phyloP scores from a whole-genome alignment of 2,329 filamentous ascomycete species.

The Niveomyces coronatus region DNA sequence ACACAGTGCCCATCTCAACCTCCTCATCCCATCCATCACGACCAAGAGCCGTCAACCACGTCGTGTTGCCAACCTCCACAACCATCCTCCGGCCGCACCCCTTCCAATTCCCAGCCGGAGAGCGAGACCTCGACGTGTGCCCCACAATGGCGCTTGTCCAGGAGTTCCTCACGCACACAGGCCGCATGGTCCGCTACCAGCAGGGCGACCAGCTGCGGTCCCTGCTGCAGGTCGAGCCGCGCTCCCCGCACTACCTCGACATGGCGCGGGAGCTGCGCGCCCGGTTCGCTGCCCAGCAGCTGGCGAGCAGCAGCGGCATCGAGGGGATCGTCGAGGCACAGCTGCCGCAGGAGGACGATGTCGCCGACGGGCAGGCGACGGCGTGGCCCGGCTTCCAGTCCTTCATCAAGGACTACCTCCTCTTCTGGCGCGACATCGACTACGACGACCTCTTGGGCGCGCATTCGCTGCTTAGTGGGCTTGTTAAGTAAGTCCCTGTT shows the following conservation, averaged over 20 bases:
- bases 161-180: conserved; percentile 58
- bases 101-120: neutral
- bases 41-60: too few species aligned
- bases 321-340: conserved; percentile 52
- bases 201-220: conserved; percentile 56
- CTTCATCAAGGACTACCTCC: conserved; percentile 73
- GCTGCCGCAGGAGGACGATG: conserved; percentile 55
- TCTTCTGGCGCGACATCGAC: conserved; percentile 72
- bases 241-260: conserved; percentile 55
- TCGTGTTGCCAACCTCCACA: neutral
- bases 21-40: too few species aligned
- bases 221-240: conserved; percentile 67
- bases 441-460: conserved; percentile 64
- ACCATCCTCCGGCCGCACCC: neutral
- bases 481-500: conserved; percentile 56
- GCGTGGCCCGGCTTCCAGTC: conserved; percentile 67
- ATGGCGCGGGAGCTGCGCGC: conserved; percentile 58
- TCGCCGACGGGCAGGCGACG: conserved; percentile 51
- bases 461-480: conserved; percentile 60
- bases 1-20: too few species aligned
- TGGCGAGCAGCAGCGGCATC: too few species aligned
- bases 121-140: too few species aligned
- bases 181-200: conserved; percentile 42
- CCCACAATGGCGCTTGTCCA: conserved; percentile 50
- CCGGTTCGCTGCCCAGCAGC: conserved; percentile 36